Evolutionary conservation across 2,329 filamentous ascomycete genomes (phyloP), one percentile per base, ranked within the genome.

Genomic region (Phialophora chinensis): DNA sequence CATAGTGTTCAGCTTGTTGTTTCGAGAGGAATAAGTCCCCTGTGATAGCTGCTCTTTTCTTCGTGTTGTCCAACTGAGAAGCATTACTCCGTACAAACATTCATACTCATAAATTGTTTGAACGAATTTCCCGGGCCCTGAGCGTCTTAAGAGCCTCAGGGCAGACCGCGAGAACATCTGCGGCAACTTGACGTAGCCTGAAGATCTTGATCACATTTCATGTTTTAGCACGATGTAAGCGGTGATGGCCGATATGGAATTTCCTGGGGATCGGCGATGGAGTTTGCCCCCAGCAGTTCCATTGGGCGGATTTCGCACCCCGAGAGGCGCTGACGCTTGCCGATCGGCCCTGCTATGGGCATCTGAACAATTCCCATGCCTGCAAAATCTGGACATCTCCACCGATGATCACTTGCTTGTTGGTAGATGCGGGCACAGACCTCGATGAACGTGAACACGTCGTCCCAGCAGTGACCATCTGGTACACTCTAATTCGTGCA

Each of bases 371-470:
- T 27, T 55, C 29, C 53, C 53, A 55, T 33, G 53, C 25, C 53
- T 27, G 23, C 49, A 12, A 52, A 27, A 52, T 8, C 53, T 31
- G 12, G 29, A 55, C n/a, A n/a, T 10, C 29, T 29, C 53, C 25
- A 29, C n/a, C 53, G 25, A 55, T 3, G 53, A 55, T 55, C 53
- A 35, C 1, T 14, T 11, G 29, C 29, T 4, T 12, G 14, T 29
- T 55, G 23, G 49, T 23, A 31, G 53, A 55, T 55, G 53, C 53
- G 17, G 17, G 53, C 53, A 33, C 53, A 55, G 29, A 55, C 35
- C 12, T 17, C 53, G 53, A 55, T 55, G 12, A 31, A 55, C 23
- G 14, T 31, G 25, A 25, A 31, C 25, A 52, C 7, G 49, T 55
- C 25, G 5, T 31, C 27, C 29, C 29, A 35, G n/a, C 29, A 55